These are phyloP conservation scores for Scheffersomyces stipitis DNA, from an alignment of 805 yeast species.

Conservation along the genomic window DNA sequence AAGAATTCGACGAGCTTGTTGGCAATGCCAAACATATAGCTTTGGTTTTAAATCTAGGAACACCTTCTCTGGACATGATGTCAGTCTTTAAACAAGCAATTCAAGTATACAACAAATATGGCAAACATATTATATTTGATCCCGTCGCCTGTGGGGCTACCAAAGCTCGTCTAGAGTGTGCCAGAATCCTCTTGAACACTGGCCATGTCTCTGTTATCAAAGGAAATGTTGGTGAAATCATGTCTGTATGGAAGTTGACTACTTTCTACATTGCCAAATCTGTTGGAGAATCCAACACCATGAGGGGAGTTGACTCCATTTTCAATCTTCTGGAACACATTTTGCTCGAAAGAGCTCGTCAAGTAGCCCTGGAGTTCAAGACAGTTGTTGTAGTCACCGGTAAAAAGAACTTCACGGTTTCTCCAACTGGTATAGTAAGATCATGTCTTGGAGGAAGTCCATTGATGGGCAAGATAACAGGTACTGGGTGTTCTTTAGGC, in stretches of 20 bases:
- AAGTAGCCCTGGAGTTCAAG: conserved; percentile 50
- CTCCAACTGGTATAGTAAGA: conserved; percentile 14
- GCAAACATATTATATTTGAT: conserved; percentile 72
- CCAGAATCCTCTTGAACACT: conserved; percentile 48
- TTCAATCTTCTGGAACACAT: conserved; percentile 20
- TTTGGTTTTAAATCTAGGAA: conserved; percentile 74
- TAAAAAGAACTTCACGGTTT: conserved; percentile 25
- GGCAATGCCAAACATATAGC: conserved; percentile 47
- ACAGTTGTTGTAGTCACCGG: conserved; percentile 77
- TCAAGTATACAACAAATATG: conserved; percentile 52
- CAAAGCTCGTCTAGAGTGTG: conserved; percentile 48
- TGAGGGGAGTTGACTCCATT: conserved; percentile 74
- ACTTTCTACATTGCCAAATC: conserved; percentile 12
- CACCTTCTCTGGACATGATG: conserved; percentile 49
- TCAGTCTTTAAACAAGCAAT: conserved; percentile 52
- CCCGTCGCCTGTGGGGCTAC: conserved; percentile 96
- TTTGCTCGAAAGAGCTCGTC: conserved; percentile 42
- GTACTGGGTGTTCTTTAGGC: conserved; percentile 83
- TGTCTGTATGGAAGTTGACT: conserved; percentile 50
- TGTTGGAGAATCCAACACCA: conserved; percentile 18
- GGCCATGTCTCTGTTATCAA: conserved; percentile 70
- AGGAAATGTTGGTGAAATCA: conserved; percentile 84
- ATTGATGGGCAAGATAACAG: conserved; percentile 69
- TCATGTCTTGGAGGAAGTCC: conserved; percentile 56
- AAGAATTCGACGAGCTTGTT: conserved; percentile 70